Evolutionary conservation across 2,329 filamentous ascomycete species (phyloP), one percentile per base, ranked within the genome.

Genomic region (Nectriaceae sp.): DNA sequence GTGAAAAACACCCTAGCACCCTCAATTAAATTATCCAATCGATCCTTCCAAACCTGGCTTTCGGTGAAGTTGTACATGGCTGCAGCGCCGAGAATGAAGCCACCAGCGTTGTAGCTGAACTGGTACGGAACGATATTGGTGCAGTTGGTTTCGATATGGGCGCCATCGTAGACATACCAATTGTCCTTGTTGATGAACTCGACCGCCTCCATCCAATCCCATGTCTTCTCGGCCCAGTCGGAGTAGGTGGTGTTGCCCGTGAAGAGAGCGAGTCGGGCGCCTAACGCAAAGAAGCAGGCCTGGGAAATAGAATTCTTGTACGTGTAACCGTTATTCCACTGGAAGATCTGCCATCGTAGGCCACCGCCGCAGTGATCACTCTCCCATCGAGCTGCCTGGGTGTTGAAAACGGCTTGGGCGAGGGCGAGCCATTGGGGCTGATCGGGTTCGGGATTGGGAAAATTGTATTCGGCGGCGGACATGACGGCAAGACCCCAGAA

Each of bases 261-360:
- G 65, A 90, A 94, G 20, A 84, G 77, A 0, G 87, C 88, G 4
- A 93, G 75, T 3, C 89, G 82, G 2, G 88, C 83, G 13, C 76
- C 81, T 11, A 85, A 69, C 44, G 82, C 80, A 63, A 84, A 84
- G 67, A 84, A 84, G 51, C 79, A 81, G 2, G 79, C 82, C 55
- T 84, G 81, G 0, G 81, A 83, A 50, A 85, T 83, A 3, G 81
- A 77, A 50, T 85, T 85, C 62, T 85, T 94, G 77, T 93, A 91
- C 59, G 87, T 79, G 69, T 86, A 96, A 13, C 90, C 91, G 35
- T 80, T 83, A 64, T 95, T 94, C 75, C 89, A 91, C 1, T 81
- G 77, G 65, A 88, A 93, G 40, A 96, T 90, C 70, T 96, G 90
- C 89, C 89, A 93, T 53, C 88, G 81, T 42, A 94, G 67, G 5